Evolutionary conservation across 2,329 filamentous ascomycete genomes (phyloP), one percentile per base, ranked within the genome.

Genomic region (Teratosphaeria destructans): DNA sequence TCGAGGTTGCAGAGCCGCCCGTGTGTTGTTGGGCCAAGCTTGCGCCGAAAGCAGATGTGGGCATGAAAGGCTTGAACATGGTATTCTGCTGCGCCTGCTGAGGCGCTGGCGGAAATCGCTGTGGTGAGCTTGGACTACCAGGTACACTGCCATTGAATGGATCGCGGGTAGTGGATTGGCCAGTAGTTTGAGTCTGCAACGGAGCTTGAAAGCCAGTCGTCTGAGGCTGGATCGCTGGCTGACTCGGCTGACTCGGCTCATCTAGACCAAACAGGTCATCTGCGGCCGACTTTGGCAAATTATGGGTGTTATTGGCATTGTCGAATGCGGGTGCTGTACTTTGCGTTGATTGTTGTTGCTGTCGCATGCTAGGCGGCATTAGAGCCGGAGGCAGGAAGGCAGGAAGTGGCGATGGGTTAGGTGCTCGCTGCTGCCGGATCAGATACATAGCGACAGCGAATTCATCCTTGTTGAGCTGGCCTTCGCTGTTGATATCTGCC

Each of bases 401-500:
- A 2, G 94, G 94, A 35, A 97, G 75, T 32, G 83, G 78, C 19
- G 81, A 79, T 59, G 86, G 84, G 60, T 85, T 84, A 63, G 86
- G 87, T 64, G 82, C 88, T 58, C 92, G 83, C 72, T 96, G 92
- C 72, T 95, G 89, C 62, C 92, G 85, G 67, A 99, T 96, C 56
- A 99, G 80, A 71, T 95, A 95, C 92, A 99, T 96, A 57, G 94
- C 93, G 54, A 99, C 91, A 0, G 94, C 91, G 71, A 99, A 99
- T 68, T 96, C 92, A 66, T 99, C 94, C 67, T 84, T 85, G 54
- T 82, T 91, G 59, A 99, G 78, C 60, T 88, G 86, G 11, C 94
- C 94, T 66, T 92, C 88, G 7, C 90, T 94, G 70, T 90, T 90
- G 74, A 96, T 90, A 74, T 99, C 94, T 14, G 94, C 88, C 34